phyloP scores from a whole-genome alignment of 306 rosid species.

The Abrus precatorius region DNA sequence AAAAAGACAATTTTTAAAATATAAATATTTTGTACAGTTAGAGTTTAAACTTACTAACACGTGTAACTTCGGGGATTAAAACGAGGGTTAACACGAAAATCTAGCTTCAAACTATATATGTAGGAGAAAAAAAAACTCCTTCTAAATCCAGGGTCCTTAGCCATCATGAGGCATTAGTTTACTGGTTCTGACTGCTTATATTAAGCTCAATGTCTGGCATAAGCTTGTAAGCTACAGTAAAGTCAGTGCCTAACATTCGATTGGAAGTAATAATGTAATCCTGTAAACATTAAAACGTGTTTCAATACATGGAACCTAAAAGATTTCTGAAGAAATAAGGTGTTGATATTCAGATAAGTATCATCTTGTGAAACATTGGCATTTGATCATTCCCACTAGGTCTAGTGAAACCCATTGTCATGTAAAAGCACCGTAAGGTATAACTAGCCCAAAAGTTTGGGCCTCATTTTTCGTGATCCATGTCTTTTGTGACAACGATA shows the following conservation, averaged over 20 bases:
- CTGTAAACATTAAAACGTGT: not conserved
- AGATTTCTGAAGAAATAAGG: not conserved
- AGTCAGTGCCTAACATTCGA: not conserved
- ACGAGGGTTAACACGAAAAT: too few species aligned
- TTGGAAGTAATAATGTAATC: not conserved
- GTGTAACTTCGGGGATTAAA: too few species aligned
- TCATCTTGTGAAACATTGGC: not conserved
- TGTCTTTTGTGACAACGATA: too few species aligned
- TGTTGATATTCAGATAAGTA: not conserved
- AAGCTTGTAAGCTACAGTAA: too few species aligned
- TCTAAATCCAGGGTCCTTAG: not conserved
- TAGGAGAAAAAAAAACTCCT: not conserved
- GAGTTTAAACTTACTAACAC: too few species aligned
- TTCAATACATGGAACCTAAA: not conserved
- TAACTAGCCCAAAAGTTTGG: too few species aligned
- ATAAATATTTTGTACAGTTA: too few species aligned
- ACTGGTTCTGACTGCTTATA: not conserved
- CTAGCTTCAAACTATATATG: too few species aligned
- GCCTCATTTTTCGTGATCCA: too few species aligned
- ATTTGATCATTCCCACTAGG: not conserved
- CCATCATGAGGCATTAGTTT: constrained; percentile 2
- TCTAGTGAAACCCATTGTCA: not conserved
- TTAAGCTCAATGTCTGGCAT: not conserved
- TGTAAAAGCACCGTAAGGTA: too few species aligned
- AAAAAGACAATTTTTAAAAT: too few species aligned